Conservation (phyloP, 2,329 filamentous ascomycete species). For the Phoma sp. region DNA sequence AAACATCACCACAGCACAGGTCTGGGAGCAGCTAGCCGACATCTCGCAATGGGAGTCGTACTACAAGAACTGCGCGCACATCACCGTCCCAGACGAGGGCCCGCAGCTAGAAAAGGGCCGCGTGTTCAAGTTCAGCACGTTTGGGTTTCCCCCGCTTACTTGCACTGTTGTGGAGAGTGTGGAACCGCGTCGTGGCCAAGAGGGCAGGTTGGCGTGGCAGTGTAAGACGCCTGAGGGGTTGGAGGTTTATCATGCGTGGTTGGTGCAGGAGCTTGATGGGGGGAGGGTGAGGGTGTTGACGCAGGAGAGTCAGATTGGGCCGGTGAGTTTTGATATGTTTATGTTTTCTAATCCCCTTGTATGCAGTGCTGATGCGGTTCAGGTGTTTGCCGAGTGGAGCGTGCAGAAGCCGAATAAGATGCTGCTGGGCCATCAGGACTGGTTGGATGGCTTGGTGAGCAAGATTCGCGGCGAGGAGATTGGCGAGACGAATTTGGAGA, state of each 20-base stretch:
- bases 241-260: constrained; percentile 47
- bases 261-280: constrained; percentile 42
- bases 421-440: constrained; percentile 48
- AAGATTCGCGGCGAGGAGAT: constrained; percentile 27
- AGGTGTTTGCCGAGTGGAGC: constrained; percentile 33
- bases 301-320: constrained; percentile 46
- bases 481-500: constrained; percentile 30
- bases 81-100: constrained; percentile 35
- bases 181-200: constrained; percentile 23
- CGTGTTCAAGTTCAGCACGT: constrained; percentile 45
- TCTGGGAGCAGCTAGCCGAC: constrained; percentile 44
- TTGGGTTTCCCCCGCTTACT: constrained; percentile 42
- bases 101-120: constrained; percentile 33
- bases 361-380: neutral
- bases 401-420: constrained; percentile 43
- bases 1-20: constrained; percentile 33
- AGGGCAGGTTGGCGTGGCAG: constrained; percentile 28
- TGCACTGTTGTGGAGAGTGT: constrained; percentile 30
- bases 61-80: constrained; percentile 42
- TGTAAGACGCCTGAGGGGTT: constrained; percentile 31
- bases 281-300: constrained; percentile 44
- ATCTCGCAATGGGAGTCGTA: constrained; percentile 44
- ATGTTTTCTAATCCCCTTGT: neutral
- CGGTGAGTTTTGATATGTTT: neutral
- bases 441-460: constrained; percentile 45